Evolutionary conservation across 768 basidiomycete species (phyloP).

Genomic region (Tephrocybe sp.): DNA sequence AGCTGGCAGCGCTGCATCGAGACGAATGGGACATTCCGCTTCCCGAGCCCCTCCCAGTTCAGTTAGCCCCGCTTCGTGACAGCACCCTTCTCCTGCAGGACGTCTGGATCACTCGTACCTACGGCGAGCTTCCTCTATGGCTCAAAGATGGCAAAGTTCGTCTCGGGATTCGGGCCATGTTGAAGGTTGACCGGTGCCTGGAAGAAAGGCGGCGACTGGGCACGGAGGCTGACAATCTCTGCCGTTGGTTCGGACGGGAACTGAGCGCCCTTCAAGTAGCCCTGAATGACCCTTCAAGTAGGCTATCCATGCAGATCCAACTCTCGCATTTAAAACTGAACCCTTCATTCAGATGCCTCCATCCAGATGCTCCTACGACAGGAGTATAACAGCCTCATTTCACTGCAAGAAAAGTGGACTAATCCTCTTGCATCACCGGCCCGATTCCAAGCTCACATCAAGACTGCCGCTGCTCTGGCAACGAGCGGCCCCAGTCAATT

Average conservation of each 20-base stretch:
- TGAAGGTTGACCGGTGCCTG: constrained; percentile 12
- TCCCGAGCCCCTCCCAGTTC: constrained; percentile 28
- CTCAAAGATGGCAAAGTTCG: constrained; percentile 24
- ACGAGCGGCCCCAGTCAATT: no score
- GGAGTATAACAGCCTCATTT: no score
- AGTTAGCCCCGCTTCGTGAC: constrained; percentile 24
- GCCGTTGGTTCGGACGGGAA: constrained; percentile 31
- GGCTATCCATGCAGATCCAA: no score
- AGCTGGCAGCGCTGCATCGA: constrained; percentile 20
- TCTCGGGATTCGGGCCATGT: constrained; percentile 18
- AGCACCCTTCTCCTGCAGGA: constrained; percentile 31
- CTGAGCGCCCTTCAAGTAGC: no score
- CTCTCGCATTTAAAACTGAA: no score
- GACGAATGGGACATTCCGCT: constrained; percentile 27
- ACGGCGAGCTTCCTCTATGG: constrained; percentile 24
- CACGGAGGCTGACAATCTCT: constrained; percentile 29
- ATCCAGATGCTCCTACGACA: no score
- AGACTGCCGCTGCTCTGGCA: no score
- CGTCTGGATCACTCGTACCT: constrained; percentile 28
- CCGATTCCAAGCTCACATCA: no score
- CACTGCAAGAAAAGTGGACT: no score
- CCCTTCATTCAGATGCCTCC: no score
- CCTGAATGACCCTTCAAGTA: no score
- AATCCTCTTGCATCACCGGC: no score
- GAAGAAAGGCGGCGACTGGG: constrained; percentile 19